Base-by-base conservation (phyloP, 257 asterid genomes). In the Salvia splendens region DNA sequence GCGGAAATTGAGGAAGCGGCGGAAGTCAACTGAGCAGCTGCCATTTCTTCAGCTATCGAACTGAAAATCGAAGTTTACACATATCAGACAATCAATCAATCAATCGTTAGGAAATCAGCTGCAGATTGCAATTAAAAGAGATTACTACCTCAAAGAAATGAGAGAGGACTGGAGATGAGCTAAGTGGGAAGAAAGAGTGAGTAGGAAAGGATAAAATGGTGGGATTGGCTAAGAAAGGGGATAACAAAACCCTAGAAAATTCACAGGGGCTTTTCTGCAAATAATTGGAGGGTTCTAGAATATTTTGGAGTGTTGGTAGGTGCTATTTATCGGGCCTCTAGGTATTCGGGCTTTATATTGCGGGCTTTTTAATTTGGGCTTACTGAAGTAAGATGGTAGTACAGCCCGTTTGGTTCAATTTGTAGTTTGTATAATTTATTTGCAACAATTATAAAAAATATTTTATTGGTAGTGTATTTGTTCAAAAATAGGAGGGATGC, bases 1-100 rank as follows among this genome's bases (percentile, higher is more conserved):
- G 96, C 73, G 50, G 96, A 82, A 63, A 93, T 77, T 55, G 96
- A 70, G 33, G 96, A 88, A 47, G 95, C 94, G 5, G 78, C 88
- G 14, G 77, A 73, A 64, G 92, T 82, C 53, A 94, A 75, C 76
- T 88, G 96, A 40, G 81, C 77, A 46, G 95, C 74, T 42, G 97
- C 97, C 99, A 94, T 94, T 83, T 74, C 81, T 72, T 64, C 67
- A 43, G 68, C 62, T 72, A 40, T 11, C 42, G 12, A 73, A 70
- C 47, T 61, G 41, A 60, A 70, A 12, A 38, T 3, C 11, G 16
- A 12, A 36, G 47, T 15, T 33, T 0, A 32, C 1, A 57, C 6
- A 20, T 8, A 61, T 5, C 6, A 1, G 6, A 5, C 36, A 32
- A 12, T 51, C 58, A 49, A 59, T 51, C 35, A 33, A 20, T 8